A percentile compares a stretch with the other conserved stretches of the same genome.
These are phyloP conservation scores for Thalassiosira pacifica DNA, from an alignment of 352 stramenopile species.

Conservation along the genomic window DNA sequence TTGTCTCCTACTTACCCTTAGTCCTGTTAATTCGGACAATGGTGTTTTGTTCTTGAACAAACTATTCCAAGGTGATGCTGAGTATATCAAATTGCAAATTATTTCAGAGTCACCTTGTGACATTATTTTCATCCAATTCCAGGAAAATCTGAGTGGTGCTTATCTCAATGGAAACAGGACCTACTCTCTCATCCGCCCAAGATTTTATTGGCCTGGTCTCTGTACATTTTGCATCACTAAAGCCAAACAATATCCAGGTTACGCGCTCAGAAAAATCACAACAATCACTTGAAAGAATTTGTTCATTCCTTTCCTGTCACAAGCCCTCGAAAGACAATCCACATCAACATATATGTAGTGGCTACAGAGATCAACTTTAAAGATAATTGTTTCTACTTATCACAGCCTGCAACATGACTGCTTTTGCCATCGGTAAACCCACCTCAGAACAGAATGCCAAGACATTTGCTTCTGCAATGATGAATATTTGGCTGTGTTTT, in stretches of 20 bases:
- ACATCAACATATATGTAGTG: constrained; percentile 30
- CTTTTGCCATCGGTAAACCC: constrained; percentile 33
- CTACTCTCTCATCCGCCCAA: no score
- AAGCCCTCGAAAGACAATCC: constrained; percentile 21
- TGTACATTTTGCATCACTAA: constrained; percentile 26
- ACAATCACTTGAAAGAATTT: constrained; percentile 7
- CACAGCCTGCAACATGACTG: constrained; percentile 38
- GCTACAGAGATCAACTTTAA: constrained; percentile 22
- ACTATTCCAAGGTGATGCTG: no score
- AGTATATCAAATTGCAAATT: no score
- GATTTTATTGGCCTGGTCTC: constrained; percentile 38
- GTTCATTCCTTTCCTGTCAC: constrained; percentile 34
- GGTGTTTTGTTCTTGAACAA: no score
- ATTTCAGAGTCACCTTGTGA: no score
- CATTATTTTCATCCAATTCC: no score
- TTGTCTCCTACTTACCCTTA: no score
- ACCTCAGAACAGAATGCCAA: constrained; percentile 5
- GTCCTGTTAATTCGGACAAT: no score
- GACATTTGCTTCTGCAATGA: constrained; percentile 5
- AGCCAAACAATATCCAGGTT: constrained; percentile 21
- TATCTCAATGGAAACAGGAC: no score
- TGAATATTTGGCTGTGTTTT: constrained; percentile 4
- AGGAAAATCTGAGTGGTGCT: no score
- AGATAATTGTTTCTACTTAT: constrained; percentile 48
- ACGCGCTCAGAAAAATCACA: no score